Percentiles rank a stretch among this genome's conserved stretches.
Evolutionary conservation across 1,139 yeast genomes (phyloP).

Genomic region (Hansenula lynferdii): DNA sequence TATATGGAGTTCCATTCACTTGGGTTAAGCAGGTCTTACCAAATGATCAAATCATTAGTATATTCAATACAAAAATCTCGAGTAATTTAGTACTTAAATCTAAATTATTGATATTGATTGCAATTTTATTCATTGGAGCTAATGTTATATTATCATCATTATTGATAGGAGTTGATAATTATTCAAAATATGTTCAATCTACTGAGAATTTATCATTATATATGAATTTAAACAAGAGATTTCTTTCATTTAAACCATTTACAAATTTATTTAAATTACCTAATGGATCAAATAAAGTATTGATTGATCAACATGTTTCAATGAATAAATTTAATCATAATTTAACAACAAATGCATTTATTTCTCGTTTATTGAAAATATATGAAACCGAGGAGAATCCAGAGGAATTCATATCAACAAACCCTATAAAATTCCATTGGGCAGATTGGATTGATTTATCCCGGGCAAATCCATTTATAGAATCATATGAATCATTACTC

Average conservation of each 20-base stretch:
- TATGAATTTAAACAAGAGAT: conserved; percentile 13
- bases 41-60: too few species aligned
- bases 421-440: conserved; percentile 22
- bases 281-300: background rate
- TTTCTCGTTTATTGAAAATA: conserved; percentile 8
- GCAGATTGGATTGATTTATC: conserved; percentile 24
- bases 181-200: conserved; percentile 11
- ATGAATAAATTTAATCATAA: conserved; percentile 10
- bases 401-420: conserved; percentile 6
- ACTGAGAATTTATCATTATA: conserved; percentile 14
- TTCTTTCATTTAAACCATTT: conserved; percentile 13
- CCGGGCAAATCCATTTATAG: conserved; percentile 21
- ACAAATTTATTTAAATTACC: conserved; percentile 8
- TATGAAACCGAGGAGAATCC: conserved; percentile 12
- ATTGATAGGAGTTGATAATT: conserved; percentile 5
- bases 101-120: too few species aligned
- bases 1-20: too few species aligned
- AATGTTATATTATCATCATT: too few species aligned
- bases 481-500: conserved; percentile 12
- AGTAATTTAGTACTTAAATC: too few species aligned
- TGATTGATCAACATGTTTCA: too few species aligned
- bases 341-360: conserved; percentile 13
- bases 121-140: too few species aligned
- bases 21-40: too few species aligned
- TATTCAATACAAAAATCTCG: too few species aligned